Evolutionary conservation across 495 filamentous ascomycete species (phyloP).

Genomic region (Trypethelium eluteriae): DNA sequence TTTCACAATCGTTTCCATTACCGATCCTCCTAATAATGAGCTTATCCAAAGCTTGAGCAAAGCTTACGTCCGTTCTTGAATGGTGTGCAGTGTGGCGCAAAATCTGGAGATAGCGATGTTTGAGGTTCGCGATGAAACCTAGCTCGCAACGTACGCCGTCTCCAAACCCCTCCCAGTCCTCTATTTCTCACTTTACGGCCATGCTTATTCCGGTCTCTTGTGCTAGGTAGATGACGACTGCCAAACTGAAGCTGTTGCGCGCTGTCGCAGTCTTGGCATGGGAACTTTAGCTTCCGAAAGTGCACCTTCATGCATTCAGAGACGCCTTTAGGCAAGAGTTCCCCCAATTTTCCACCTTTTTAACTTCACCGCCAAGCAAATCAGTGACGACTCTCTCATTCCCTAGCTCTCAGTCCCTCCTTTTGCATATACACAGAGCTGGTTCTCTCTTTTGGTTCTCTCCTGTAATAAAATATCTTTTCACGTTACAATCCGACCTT

Average conservation of each 20-base stretch:
- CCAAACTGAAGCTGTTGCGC: slow-evolving; percentile 7
- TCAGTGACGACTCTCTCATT: background rate
- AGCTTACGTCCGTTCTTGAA: background rate
- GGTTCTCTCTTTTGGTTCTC: slow-evolving; percentile 9
- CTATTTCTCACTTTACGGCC: background rate
- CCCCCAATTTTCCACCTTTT: background rate
- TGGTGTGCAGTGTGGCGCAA: background rate
- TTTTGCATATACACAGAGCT: slow-evolving; percentile 10
- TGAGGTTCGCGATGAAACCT: background rate
- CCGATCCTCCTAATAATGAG: background rate
- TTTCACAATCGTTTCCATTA: background rate
- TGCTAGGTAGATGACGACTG: background rate
- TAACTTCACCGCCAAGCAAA: background rate
- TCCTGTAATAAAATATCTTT: background rate
- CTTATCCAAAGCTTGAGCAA: slow-evolving; percentile 3
- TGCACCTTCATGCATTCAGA: background rate
- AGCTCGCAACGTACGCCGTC: background rate
- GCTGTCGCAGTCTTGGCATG: slow-evolving; percentile 6
- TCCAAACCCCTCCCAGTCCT: background rate
- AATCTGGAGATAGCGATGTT: background rate
- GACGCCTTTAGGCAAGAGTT: background rate
- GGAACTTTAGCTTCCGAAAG: background rate
- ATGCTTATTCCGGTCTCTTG: background rate
- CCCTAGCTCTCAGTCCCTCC: slow-evolving; percentile 9
- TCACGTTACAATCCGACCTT: background rate